A percentile compares a stretch with the other conserved stretches of the same genome.
Conservation (phyloP, 257 asterid genomes). For the Verbena officinalis region DNA sequence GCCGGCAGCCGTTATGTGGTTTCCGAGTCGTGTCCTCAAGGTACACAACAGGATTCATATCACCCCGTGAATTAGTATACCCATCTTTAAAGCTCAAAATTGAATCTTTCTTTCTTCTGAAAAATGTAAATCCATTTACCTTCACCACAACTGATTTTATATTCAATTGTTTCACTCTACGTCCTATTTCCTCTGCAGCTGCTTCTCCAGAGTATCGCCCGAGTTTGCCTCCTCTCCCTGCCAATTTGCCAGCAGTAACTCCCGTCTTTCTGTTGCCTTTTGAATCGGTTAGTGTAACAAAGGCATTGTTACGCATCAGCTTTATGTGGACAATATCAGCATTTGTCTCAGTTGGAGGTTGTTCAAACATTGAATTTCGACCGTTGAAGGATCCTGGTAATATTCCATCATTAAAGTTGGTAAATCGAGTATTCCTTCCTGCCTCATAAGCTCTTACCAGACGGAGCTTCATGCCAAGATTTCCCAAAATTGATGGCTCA, state of each 20-base stretch:
- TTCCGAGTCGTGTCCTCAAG: conserved; percentile 85
- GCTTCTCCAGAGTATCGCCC: conserved; percentile 77
- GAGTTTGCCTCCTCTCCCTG: conserved; percentile 70
- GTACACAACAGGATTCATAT: conserved; percentile 66
- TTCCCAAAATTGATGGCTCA: conserved; percentile 35
- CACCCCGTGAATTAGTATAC: conserved; percentile 66
- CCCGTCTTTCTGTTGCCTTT: conserved; percentile 78
- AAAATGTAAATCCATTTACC: conserved; percentile 70
- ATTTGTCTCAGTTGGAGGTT: conserved; percentile 54
- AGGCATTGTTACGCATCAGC: conserved; percentile 81
- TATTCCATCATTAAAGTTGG: conserved; percentile 33
- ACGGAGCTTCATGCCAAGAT: conserved; percentile 36
- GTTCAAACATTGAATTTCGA: conserved; percentile 24
- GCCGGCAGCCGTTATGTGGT: conserved; percentile 94
- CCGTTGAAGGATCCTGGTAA: conserved; percentile 23
- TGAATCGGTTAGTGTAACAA: conserved; percentile 77
- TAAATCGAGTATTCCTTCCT: conserved; percentile 31
- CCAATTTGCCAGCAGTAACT: conserved; percentile 67
- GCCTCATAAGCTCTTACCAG: conserved; percentile 38
- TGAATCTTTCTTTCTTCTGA: conserved; percentile 78
- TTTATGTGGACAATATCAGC: conserved; percentile 89
- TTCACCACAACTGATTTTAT: conserved; percentile 81
- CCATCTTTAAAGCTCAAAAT: conserved; percentile 83
- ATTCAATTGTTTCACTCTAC: conserved; percentile 61
- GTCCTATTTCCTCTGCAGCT: conserved; percentile 87